A percentile compares a stretch with the other conserved stretches of the same genome.
These are phyloP conservation scores for Keithomyces neogunnii DNA, from an alignment of 2,329 filamentous ascomycete genomes.

Conservation along the genomic window DNA sequence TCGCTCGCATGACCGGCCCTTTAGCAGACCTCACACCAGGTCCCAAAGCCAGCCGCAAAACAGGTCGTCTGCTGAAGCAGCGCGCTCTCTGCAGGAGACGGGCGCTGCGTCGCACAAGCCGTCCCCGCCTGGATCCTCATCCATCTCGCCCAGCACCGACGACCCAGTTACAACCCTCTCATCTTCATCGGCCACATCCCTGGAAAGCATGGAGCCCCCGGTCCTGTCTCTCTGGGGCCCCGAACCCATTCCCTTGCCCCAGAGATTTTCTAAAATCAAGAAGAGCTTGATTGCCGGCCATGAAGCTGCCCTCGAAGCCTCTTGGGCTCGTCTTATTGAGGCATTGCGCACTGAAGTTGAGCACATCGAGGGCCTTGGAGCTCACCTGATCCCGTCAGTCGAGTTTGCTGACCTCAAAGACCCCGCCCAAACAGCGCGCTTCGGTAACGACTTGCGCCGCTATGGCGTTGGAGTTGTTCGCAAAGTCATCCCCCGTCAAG, in stretches of 20 bases:
- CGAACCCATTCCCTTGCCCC: conserved; percentile 49
- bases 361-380: conserved; percentile 41
- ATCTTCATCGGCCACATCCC: neutral
- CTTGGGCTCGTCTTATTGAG: conserved; percentile 44
- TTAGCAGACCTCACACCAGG: neutral
- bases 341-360: conserved; percentile 43
- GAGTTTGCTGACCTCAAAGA: conserved; percentile 43
- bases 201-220: conserved; percentile 16
- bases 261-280: conserved; percentile 49
- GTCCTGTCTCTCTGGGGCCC: conserved; percentile 46
- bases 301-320: conserved; percentile 45
- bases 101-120: too few relatives aligned
- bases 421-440: conserved; percentile 40
- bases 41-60: neutral
- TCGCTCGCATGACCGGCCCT: neutral
- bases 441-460: conserved; percentile 48
- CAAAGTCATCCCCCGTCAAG: conserved; percentile 49
- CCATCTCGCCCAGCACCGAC: neutral
- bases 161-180: neutral
- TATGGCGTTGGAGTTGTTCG: conserved; percentile 58
- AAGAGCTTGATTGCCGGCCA: conserved; percentile 43
- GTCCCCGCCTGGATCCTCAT: neutral
- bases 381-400: conserved; percentile 47
- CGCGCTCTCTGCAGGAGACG: too few relatives aligned
- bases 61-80: neutral